A percentile compares a stretch with the other conserved stretches of the same genome.
Conservation (phyloP, 2,329 filamentous ascomycete species). For the Fusarium begoniae region DNA sequence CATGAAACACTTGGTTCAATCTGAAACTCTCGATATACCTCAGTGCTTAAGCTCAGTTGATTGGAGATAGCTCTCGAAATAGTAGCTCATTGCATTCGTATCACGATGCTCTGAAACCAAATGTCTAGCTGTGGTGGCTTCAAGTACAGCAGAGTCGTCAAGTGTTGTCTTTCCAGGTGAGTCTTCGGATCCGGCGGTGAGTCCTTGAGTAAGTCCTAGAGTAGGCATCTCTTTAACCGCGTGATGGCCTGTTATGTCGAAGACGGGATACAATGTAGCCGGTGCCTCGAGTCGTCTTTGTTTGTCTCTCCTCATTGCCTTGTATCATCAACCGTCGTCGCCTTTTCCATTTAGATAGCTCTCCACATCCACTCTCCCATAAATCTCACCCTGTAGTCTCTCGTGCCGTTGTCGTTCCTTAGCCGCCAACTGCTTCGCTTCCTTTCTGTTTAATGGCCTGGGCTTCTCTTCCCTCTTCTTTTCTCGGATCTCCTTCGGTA, state of each 20-base stretch:
- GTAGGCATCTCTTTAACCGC: not conserved
- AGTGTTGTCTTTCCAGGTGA: not conserved
- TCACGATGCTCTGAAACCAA: not conserved
- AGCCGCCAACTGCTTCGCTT: slow-evolving; percentile 68
- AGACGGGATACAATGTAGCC: not conserved
- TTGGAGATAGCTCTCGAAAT: not conserved
- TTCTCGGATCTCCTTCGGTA: slow-evolving; percentile 52
- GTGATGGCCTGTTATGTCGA: not conserved
- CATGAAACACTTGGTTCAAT: slow-evolving; percentile 5
- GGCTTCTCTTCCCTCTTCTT: slow-evolving; percentile 56
- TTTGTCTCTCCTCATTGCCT: not conserved
- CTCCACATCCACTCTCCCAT: slow-evolving; percentile 77
- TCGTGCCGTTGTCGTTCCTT: slow-evolving; percentile 71
- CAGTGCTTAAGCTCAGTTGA: not conserved
- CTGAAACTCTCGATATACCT: not conserved
- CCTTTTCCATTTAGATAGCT: slow-evolving; percentile 69
- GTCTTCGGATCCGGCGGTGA: not conserved
- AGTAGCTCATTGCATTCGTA: not conserved
- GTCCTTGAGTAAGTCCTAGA: slow-evolving; percentile 19
- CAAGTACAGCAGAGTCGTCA: too few species aligned
- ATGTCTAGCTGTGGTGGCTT: not conserved
- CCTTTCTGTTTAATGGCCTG: slow-evolving; percentile 73
- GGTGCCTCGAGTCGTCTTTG: not conserved
- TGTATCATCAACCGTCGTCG: slow-evolving; percentile 28
- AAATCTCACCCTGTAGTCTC: slow-evolving; percentile 75